phyloP scores from a whole-genome alignment of 768 basidiomycete species.

The Suillus alpinus region DNA sequence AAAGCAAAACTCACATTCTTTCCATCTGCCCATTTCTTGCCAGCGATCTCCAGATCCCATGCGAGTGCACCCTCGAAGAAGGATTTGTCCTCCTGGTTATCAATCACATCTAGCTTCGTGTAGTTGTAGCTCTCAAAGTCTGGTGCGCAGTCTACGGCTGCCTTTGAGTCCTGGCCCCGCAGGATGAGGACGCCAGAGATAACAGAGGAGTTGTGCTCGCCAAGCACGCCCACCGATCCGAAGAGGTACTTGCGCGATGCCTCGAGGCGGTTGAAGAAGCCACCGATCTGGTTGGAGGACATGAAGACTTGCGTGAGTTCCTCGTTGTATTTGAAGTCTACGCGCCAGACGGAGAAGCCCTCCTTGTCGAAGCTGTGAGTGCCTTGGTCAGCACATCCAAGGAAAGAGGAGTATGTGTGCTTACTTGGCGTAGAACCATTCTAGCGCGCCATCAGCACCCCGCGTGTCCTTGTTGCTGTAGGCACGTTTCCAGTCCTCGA shows the following conservation, averaged over 20 bases:
- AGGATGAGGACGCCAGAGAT: constrained; percentile 82
- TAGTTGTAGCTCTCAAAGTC: constrained; percentile 90
- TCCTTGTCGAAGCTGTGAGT: constrained; percentile 72
- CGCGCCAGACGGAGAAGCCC: constrained; percentile 88
- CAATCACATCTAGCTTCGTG: constrained; percentile 66
- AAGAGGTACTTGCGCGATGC: constrained; percentile 96
- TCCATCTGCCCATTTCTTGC: constrained; percentile 88
- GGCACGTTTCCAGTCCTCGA: constrained; percentile 95
- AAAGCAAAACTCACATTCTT: constrained; percentile 67
- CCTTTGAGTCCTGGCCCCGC: constrained; percentile 72
- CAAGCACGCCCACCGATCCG: constrained; percentile 89
- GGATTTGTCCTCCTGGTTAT: constrained; percentile 70
- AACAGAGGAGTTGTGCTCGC: constrained; percentile 69
- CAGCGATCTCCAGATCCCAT: constrained; percentile 89
- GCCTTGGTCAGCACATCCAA: constrained; percentile 5
- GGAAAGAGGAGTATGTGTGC: constrained; percentile 23
- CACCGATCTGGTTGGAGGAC: constrained; percentile 91
- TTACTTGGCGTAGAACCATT: constrained; percentile 97
- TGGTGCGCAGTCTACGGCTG: constrained; percentile 78
- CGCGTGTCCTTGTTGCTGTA: constrained; percentile 99
- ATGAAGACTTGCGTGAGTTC: constrained; percentile 92
- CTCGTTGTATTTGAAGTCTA: constrained; percentile 95
- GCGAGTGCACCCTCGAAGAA: constrained; percentile 93
- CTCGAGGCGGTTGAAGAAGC: constrained; percentile 98
- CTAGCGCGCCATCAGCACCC: constrained; percentile 73